Percentiles rank a stretch among this genome's conserved stretches.
Conservation (phyloP, 2,329 filamentous ascomycete species). For the Cytospora schulzeri region DNA sequence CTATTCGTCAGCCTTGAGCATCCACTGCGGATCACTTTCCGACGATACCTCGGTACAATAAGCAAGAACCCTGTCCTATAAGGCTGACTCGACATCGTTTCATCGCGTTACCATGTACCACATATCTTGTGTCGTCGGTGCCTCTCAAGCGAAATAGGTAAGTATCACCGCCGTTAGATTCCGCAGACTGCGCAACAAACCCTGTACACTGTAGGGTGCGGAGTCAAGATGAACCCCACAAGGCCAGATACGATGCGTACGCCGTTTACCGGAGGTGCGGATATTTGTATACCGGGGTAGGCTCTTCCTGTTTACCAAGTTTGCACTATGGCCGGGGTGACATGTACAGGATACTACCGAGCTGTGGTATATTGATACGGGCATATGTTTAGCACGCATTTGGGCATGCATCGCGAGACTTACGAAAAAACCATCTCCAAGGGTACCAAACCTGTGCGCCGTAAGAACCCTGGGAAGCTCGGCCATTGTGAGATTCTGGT, state of each 20-base stretch:
- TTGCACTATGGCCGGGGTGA: too few species aligned
- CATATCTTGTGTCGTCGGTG: not conserved
- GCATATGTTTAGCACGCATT: too few species aligned
- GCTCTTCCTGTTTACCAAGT: too few species aligned
- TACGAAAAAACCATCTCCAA: too few species aligned
- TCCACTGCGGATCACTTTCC: not conserved
- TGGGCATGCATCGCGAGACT: too few species aligned
- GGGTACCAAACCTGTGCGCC: too few species aligned
- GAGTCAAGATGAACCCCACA: not conserved
- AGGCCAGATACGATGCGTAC: not conserved
- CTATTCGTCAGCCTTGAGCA: not conserved
- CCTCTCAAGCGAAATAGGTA: not conserved
- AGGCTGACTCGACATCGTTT: not conserved
- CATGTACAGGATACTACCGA: too few species aligned
- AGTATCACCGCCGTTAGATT: not conserved
- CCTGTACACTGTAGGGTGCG: not conserved
- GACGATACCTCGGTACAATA: not conserved
- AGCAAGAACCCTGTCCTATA: not conserved
- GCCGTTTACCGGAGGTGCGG: not conserved
- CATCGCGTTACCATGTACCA: not conserved
- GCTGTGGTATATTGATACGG: too few species aligned
- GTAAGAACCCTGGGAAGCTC: too few species aligned
- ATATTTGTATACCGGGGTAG: too few species aligned
- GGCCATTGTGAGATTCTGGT: too few species aligned
- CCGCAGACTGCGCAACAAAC: not conserved